Conservation (phyloP, 176 grass and related monocot species). For the Juncus effusus region DNA sequence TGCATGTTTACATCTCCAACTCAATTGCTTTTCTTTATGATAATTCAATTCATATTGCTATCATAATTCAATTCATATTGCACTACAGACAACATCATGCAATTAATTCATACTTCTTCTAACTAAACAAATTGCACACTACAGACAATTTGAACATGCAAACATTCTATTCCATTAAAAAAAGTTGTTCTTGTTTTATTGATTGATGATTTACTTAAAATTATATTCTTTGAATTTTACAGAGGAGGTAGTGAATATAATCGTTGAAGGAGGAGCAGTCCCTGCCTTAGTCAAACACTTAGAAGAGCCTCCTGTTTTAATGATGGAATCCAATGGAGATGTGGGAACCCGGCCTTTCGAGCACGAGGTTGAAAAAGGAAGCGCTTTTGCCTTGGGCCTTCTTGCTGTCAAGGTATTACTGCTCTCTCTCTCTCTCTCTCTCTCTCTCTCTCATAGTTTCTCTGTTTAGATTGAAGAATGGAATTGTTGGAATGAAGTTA, state of each 20-base stretch:
- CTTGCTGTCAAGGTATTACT: slow-evolving; percentile 86
- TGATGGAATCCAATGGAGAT: slow-evolving; percentile 31
- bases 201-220: no score
- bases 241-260: slow-evolving; percentile 95
- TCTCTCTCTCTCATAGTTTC: neutral
- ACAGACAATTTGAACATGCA: no score
- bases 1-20: no score
- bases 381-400: slow-evolving; percentile 93
- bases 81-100: no score
- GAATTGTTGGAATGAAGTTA: no score
- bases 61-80: no score
- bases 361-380: slow-evolving; percentile 96
- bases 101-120: no score
- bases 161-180: no score
- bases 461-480: neutral
- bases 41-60: no score
- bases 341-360: slow-evolving; percentile 60
- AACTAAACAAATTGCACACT: no score
- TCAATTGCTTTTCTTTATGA: no score
- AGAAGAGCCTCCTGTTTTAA: slow-evolving; percentile 43
- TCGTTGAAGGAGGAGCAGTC: slow-evolving; percentile 88
- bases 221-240: slow-evolving; percentile 6
- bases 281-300: slow-evolving; percentile 76
- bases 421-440: neutral
- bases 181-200: no score